A percentile compares a stretch with the other conserved stretches of the same genome.
These are phyloP conservation scores for Populus pruinosa DNA, from an alignment of 345 rosid species.

Conservation along the genomic window DNA sequence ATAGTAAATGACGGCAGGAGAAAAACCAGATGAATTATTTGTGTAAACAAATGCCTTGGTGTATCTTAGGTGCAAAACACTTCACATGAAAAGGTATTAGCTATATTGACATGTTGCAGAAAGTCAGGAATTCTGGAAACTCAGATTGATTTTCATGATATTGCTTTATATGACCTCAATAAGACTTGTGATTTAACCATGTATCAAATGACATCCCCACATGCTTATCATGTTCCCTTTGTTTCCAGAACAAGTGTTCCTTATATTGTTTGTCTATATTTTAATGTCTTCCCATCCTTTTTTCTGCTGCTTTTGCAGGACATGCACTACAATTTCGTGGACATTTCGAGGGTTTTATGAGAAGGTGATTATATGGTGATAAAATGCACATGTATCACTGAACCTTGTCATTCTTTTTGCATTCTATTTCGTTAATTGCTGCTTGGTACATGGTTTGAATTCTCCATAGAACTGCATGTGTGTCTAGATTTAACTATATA, in stretches of 20 bases:
- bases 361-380: constrained; percentile 46
- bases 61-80: neutral
- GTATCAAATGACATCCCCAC: neutral
- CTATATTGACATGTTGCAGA: neutral
- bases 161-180: neutral
- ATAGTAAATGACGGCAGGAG: neutral
- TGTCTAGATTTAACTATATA: neutral
- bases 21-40: neutral
- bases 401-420: neutral
- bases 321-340: constrained; percentile 79
- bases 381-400: neutral
- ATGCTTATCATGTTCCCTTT: neutral
- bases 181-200: neutral
- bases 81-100: neutral
- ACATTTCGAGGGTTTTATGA: constrained; percentile 73
- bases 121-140: neutral
- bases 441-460: neutral
- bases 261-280: neutral
- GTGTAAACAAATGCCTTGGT: neutral
- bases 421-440: neutral
- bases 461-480: too few relatives aligned
- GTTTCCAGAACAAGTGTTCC: neutral
- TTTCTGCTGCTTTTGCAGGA: constrained; percentile 32
- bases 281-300: neutral
- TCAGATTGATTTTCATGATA: neutral